A percentile compares a stretch with the other conserved stretches of the same genome.
Evolutionary conservation across 345 rosid genomes (phyloP).

Genomic region (Linum trigynum): DNA sequence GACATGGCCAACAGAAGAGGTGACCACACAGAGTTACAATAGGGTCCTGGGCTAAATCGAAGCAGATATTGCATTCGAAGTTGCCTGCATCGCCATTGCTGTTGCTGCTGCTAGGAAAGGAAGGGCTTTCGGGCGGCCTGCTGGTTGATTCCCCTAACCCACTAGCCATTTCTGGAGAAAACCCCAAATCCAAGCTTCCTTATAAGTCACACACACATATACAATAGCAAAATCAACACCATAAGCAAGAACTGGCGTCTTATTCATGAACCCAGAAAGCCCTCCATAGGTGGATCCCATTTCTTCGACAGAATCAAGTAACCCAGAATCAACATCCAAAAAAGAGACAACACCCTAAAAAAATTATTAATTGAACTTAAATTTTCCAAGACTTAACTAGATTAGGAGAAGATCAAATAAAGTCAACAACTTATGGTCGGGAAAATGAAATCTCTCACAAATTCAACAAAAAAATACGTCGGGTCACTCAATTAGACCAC

Average conservation of each 20-base stretch:
- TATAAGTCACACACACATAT: constrained; percentile 5
- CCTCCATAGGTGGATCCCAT: not conserved
- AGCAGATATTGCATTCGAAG: constrained; percentile 98
- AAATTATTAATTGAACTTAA: too few species aligned
- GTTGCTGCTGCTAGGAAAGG: constrained; percentile 45
- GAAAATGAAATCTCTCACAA: too few species aligned
- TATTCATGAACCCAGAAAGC: not conserved
- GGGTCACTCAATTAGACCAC: too few species aligned
- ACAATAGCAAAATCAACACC: constrained; percentile 10
- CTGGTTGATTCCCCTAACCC: constrained; percentile 62
- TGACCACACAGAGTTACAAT: constrained; percentile 97
- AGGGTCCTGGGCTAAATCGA: constrained; percentile 98
- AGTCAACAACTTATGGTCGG: too few species aligned
- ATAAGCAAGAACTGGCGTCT: not conserved
- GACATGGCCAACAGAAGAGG: constrained; percentile 98
- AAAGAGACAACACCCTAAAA: too few species aligned
- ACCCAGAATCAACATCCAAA: too few species aligned
- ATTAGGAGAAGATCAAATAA: too few species aligned
- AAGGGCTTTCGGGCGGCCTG: constrained; percentile 50
- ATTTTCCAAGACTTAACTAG: too few species aligned
- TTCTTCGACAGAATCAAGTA: not conserved
- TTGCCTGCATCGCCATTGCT: constrained; percentile 55
- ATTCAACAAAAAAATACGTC: too few species aligned
- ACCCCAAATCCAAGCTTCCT: constrained; percentile 19
- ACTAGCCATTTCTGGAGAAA: constrained; percentile 35